Evolutionary conservation across 2,329 filamentous ascomycete genomes (phyloP).

Genomic region (Huntiella savannae): DNA sequence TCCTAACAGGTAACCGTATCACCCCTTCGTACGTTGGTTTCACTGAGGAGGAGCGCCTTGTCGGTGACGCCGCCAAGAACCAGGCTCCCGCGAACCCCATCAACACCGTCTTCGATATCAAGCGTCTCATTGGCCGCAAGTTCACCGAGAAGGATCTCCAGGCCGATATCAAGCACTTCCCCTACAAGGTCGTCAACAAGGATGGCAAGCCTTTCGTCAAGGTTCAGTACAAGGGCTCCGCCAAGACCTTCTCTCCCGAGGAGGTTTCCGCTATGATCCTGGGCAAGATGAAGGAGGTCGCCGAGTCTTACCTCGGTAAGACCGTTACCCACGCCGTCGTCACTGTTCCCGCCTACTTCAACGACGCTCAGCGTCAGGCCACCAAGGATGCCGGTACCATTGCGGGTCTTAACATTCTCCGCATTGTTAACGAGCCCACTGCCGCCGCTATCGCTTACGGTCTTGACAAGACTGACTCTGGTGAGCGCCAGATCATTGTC

Average conservation of each 20-base stretch:
- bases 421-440: conserved; percentile 92
- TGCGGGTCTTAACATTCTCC: conserved; percentile 83
- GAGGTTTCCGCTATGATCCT: conserved; percentile 67
- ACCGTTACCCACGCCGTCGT: conserved; percentile 78
- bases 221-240: conserved; percentile 44
- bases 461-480: conserved; percentile 64
- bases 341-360: conserved; percentile 94
- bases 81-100: conserved; percentile 66
- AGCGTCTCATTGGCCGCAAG: conserved; percentile 74
- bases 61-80: conserved; percentile 96
- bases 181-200: conserved; percentile 83
- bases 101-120: conserved; percentile 64
- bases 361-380: conserved; percentile 90
- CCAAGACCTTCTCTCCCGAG: conserved; percentile 62
- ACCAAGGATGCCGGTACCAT: conserved; percentile 91
- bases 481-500: conserved; percentile 75
- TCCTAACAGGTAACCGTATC: conserved; percentile 57
- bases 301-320: conserved; percentile 62
- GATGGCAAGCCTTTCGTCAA: conserved; percentile 75
- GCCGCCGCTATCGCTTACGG: conserved; percentile 90
- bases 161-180: conserved; percentile 93
- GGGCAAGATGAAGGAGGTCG: conserved; percentile 70
- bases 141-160: conserved; percentile 73
- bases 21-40: conserved; percentile 91
- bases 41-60: conserved; percentile 88